phyloP scores from a whole-genome alignment of 192 early-diverging fungal species.

The Coemansia sp. region DNA sequence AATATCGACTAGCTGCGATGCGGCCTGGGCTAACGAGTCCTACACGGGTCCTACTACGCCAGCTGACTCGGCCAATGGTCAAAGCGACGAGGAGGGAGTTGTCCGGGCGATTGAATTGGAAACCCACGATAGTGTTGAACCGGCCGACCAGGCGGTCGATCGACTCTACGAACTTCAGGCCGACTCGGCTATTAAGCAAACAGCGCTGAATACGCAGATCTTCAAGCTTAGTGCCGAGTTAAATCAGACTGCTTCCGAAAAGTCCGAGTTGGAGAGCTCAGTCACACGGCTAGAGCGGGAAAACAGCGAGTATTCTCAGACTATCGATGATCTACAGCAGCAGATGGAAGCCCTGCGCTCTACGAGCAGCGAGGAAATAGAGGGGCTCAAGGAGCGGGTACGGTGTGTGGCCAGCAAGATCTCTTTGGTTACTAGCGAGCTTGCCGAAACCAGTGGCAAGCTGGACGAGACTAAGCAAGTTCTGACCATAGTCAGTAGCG shows the following conservation, averaged over 20 bases:
- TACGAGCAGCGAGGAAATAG: not conserved
- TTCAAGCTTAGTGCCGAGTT: constrained; percentile 17
- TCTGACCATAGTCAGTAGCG: not conserved
- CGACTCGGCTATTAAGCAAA: not conserved
- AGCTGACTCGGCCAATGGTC: not conserved
- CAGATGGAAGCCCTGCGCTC: not conserved
- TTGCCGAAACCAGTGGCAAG: not conserved
- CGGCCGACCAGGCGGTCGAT: not conserved
- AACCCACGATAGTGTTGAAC: not conserved
- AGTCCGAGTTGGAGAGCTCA: not conserved
- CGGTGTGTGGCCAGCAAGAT: constrained; percentile 6
- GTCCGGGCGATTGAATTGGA: not conserved
- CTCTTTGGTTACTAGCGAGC: not conserved
- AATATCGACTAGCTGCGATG: constrained; percentile 4
- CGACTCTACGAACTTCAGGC: not conserved
- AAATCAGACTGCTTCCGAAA: constrained; percentile 6
- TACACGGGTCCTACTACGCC: not conserved
- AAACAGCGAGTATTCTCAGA: constrained; percentile 3
- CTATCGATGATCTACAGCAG: constrained; percentile 9
- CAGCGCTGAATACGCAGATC: constrained; percentile 19
- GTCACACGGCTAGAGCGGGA: constrained; percentile 4
- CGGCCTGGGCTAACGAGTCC: not conserved
- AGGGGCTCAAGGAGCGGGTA: constrained; percentile 3
- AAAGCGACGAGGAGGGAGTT: not conserved
- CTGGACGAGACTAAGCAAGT: constrained; percentile 8